Evolutionary conservation across 345 rosid species (phyloP).

Genomic region (Eucalyptus tenuipes): DNA sequence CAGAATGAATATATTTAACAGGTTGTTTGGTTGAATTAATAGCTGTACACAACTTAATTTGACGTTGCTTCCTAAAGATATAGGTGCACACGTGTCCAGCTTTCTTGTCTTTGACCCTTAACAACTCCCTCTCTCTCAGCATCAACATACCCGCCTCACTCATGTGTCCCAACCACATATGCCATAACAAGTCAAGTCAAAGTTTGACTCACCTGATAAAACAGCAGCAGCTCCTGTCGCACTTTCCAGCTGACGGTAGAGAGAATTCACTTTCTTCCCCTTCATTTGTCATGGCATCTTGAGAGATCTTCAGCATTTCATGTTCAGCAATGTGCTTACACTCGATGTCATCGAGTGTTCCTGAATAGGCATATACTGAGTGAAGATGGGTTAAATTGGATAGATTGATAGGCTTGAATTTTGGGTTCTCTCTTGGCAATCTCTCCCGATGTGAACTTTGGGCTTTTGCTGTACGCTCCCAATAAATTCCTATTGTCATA

Average conservation of each 20-base stretch:
- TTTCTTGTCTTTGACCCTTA: neutral
- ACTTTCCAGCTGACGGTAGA: neutral
- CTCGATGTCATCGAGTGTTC: neutral
- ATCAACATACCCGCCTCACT: neutral
- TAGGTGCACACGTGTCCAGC: neutral
- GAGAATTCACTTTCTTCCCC: neutral
- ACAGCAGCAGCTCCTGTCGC: neutral
- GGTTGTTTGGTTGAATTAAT: neutral
- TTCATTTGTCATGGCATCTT: neutral
- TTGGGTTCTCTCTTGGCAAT: neutral
- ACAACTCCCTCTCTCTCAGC: neutral
- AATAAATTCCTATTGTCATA: neutral
- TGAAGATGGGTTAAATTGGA: neutral
- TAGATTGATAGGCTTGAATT: neutral
- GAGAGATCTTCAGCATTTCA: neutral
- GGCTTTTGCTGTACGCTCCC: neutral
- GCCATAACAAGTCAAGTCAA: neutral
- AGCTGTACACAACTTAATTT: neutral
- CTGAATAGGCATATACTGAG: rapidly evolving
- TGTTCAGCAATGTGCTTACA: rapidly evolving
- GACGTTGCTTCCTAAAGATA: neutral
- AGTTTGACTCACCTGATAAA: neutral
- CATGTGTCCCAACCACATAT: neutral
- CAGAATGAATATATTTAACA: neutral
- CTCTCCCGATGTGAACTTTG: neutral